These are phyloP conservation scores for Austroboletus novae-zelandiae DNA, from an alignment of 1,284 basidiomycete species.

Conservation along the genomic window DNA sequence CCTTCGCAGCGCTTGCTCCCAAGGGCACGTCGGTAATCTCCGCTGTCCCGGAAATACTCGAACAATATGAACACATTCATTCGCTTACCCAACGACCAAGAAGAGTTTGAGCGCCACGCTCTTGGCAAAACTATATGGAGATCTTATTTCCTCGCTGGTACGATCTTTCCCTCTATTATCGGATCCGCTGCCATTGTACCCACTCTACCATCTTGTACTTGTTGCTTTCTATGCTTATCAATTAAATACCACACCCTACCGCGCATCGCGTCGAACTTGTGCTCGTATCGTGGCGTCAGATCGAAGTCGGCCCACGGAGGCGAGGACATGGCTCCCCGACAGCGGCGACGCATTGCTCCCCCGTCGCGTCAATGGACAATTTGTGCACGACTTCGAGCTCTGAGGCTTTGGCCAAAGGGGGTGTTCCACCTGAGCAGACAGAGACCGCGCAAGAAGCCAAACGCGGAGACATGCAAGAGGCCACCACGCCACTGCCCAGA, in stretches of 20 bases:
- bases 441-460: slow-evolving; percentile 18
- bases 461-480: slow-evolving; percentile 13
- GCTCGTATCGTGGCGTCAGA: neutral
- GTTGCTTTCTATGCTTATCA: neutral
- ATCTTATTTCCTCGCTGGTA: too few species aligned
- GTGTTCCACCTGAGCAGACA: slow-evolving; percentile 5
- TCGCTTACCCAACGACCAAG: slow-evolving; percentile 9
- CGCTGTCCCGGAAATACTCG: slow-evolving; percentile 14
- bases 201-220: neutral
- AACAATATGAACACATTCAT: slow-evolving; percentile 28
- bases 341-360: slow-evolving; percentile 6
- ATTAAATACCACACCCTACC: slow-evolving; percentile 12
- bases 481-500: slow-evolving; percentile 10
- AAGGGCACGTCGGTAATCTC: slow-evolving; percentile 25
- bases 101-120: slow-evolving; percentile 15
- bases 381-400: slow-evolving; percentile 5
- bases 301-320: slow-evolving; percentile 5
- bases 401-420: neutral
- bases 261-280: slow-evolving; percentile 10
- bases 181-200: neutral
- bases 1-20: slow-evolving; percentile 31
- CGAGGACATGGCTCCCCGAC: slow-evolving; percentile 14
- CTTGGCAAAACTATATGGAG: too few species aligned
- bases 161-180: too few species aligned
- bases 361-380: slow-evolving; percentile 20